A percentile compares a stretch with the other conserved stretches of the same genome.
These are phyloP conservation scores for Podaxis carcinomalis DNA, from an alignment of 768 basidiomycete genomes.

Conservation along the genomic window DNA sequence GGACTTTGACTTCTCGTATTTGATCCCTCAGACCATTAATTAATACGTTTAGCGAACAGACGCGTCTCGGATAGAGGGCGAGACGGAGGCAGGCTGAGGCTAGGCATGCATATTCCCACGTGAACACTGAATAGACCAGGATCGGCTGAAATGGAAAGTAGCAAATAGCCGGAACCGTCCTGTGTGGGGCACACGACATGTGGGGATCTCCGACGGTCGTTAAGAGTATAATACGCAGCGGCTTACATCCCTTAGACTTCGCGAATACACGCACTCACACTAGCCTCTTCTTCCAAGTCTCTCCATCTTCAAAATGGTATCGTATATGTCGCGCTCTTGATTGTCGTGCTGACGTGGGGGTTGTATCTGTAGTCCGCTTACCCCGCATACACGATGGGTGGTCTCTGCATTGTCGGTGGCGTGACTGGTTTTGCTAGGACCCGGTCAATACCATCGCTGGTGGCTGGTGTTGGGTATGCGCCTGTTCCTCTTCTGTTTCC, in stretches of 20 bases:
- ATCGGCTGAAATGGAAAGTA: neutral
- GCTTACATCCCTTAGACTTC: neutral
- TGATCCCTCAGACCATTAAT: no score
- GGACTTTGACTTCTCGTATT: no score
- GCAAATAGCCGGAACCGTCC: neutral
- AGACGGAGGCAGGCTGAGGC: neutral
- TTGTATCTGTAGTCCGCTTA: conserved; percentile 60
- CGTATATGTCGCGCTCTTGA: no score
- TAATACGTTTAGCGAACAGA: no score
- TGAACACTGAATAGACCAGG: neutral
- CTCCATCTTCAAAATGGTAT: conserved; percentile 1
- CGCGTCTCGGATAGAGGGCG: neutral
- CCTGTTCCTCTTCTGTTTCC: neutral
- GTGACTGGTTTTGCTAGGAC: conserved; percentile 67
- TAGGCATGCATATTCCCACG: neutral
- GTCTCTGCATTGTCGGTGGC: conserved; percentile 73
- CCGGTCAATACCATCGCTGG: conserved; percentile 75
- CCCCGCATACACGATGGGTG: conserved; percentile 76
- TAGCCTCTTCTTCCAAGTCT: neutral
- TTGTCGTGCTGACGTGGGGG: neutral
- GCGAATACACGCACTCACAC: neutral
- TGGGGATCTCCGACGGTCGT: conserved; percentile 2
- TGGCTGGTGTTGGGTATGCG: conserved; percentile 74
- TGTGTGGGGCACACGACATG: neutral
- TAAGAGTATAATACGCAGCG: neutral